phyloP scores from a whole-genome alignment of 495 filamentous ascomycete genomes.

The Penicillium cosmopolitanum region DNA sequence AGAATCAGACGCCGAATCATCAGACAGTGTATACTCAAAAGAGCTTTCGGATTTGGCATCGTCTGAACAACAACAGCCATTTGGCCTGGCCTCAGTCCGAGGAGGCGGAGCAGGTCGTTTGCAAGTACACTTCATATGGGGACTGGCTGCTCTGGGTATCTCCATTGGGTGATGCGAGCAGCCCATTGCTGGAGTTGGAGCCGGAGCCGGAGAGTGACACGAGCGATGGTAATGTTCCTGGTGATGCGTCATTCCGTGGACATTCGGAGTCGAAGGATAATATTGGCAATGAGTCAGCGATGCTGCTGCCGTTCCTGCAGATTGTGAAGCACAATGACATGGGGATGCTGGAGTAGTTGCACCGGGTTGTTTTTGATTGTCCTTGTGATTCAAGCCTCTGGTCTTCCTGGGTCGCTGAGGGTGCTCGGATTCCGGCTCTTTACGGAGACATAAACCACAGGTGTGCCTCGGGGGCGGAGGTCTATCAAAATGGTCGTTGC shows the following conservation, averaged over 20 bases:
- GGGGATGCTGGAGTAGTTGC: not conserved
- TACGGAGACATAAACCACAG: not conserved
- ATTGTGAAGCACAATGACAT: not conserved
- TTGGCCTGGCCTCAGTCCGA: not conserved
- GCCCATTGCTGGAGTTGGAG: not conserved
- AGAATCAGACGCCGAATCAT: slow-evolving; percentile 12
- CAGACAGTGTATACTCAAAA: not conserved
- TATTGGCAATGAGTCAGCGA: not conserved
- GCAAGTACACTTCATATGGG: slow-evolving; percentile 4
- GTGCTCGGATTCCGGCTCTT: slow-evolving; percentile 2
- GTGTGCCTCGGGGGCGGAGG: not conserved
- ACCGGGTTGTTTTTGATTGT: not conserved
- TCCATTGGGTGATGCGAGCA: slow-evolving; percentile 1
- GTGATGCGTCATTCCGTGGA: not conserved
- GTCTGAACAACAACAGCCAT: slow-evolving; percentile 2
- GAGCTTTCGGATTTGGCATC: slow-evolving; percentile 4
- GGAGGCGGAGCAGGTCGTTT: not conserved
- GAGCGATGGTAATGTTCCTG: slow-evolving; percentile 2
- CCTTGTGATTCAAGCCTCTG: not conserved
- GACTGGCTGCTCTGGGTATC: not conserved
- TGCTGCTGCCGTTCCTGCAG: not conserved
- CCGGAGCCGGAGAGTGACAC: not conserved
- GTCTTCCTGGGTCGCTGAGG: not conserved
- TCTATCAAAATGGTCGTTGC: not conserved
- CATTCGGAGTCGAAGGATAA: not conserved